These are phyloP conservation scores for Sporisorium scitamineum DNA, from an alignment of 1,284 basidiomycete species.

Conservation along the genomic window DNA sequence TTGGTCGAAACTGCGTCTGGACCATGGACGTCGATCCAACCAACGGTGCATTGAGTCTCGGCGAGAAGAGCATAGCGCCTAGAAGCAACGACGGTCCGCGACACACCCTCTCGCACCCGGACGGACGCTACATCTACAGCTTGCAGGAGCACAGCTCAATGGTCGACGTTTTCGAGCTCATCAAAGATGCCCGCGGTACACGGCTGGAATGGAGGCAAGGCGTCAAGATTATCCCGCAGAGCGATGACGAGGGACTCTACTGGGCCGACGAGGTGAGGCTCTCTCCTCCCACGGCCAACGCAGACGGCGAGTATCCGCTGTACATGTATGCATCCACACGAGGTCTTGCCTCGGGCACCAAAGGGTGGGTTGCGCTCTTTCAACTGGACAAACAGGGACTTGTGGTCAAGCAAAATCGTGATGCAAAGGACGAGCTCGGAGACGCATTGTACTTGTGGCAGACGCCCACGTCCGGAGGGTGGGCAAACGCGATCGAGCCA, in stretches of 20 bases:
- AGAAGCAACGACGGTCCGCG: slow-evolving; percentile 70
- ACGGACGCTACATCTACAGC: slow-evolving; percentile 69
- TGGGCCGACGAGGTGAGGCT: slow-evolving; percentile 71
- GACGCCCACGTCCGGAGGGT: slow-evolving; percentile 70
- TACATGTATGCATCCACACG: slow-evolving; percentile 70
- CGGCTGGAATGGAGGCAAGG: slow-evolving; percentile 61
- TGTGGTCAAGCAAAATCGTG: slow-evolving; percentile 28
- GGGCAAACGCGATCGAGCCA: slow-evolving; percentile 71
- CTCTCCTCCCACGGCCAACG: slow-evolving; percentile 47
- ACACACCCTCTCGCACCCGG: slow-evolving; percentile 70
- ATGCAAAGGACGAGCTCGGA: slow-evolving; percentile 13
- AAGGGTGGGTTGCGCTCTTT: slow-evolving; percentile 69
- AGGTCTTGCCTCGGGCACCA: slow-evolving; percentile 63
- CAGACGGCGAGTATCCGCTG: slow-evolving; percentile 18
- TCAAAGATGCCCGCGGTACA: slow-evolving; percentile 21
- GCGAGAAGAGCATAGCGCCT: slow-evolving; percentile 68
- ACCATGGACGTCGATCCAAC: slow-evolving; percentile 65
- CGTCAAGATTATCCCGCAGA: slow-evolving; percentile 65
- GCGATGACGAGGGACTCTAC: slow-evolving; percentile 47
- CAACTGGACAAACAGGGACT: slow-evolving; percentile 59
- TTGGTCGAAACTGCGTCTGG: slow-evolving; percentile 71
- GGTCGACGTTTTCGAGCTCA: slow-evolving; percentile 62
- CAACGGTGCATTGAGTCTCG: slow-evolving; percentile 59
- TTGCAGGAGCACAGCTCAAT: slow-evolving; percentile 68
- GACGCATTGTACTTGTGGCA: slow-evolving; percentile 58